Percentiles rank a stretch among this genome's conserved stretches.
phyloP scores from a whole-genome alignment of 2,329 filamentous ascomycete species.

The Trichoderma sp. region DNA sequence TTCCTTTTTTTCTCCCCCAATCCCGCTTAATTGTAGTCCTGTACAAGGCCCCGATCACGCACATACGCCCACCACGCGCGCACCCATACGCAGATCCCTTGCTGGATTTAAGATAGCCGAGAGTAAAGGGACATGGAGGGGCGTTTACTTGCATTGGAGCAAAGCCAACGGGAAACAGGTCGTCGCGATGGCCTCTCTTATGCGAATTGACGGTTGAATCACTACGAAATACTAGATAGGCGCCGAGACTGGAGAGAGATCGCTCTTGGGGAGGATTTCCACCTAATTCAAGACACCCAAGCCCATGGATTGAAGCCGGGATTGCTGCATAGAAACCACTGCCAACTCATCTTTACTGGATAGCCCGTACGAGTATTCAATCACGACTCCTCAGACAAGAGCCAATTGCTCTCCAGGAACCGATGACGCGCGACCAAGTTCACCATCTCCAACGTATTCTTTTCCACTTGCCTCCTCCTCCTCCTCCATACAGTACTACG shows the following conservation, averaged over 20 bases:
- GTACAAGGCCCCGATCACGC: background rate
- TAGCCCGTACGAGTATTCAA: background rate
- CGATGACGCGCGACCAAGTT: background rate
- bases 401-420: background rate
- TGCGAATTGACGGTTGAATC: background rate
- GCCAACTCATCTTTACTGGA: background rate
- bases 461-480: background rate
- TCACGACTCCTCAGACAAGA: background rate
- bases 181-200: background rate
- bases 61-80: background rate
- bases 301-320: background rate
- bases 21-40: background rate
- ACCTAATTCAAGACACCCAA: background rate
- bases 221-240: background rate
- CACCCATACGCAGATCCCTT: slow-evolving; percentile 7
- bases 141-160: background rate
- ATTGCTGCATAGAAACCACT: background rate
- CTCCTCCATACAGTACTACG: background rate
- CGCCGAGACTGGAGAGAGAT: background rate
- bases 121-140: background rate
- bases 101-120: slow-evolving; percentile 6
- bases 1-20: background rate
- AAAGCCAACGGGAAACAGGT: background rate
- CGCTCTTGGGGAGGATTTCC: background rate
- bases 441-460: background rate